Evolutionary conservation across 805 yeast species (phyloP).

Genomic region (Spathaspora arborariae): DNA sequence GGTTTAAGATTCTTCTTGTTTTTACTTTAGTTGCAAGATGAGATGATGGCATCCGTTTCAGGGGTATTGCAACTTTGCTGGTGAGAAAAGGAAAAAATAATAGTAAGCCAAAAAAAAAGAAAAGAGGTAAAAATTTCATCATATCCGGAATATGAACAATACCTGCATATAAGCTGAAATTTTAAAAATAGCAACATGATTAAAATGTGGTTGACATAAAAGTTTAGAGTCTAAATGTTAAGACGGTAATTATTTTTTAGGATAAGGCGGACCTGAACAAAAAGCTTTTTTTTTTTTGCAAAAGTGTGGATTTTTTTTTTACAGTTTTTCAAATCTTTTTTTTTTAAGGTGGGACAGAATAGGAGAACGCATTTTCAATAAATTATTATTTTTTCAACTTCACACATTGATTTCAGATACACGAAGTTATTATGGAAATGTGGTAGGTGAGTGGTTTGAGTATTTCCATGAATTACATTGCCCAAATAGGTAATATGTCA

Average conservation of each 20-base stretch:
- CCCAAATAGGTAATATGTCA: neutral
- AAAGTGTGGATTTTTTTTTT: too few species aligned
- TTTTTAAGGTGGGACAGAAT: neutral
- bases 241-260: too few species aligned
- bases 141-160: too few species aligned
- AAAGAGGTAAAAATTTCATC: neutral
- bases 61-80: neutral
- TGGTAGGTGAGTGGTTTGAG: neutral
- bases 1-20: too few species aligned
- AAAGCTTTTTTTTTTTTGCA: too few species aligned
- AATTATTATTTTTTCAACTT: neutral
- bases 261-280: neutral
- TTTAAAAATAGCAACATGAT: neutral
- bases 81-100: neutral
- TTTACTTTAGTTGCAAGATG: neutral
- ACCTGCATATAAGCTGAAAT: neutral
- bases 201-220: neutral
- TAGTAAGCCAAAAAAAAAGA: neutral
- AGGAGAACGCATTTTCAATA: neutral
- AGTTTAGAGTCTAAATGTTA: neutral
- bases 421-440: neutral
- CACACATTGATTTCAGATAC: neutral
- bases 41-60: neutral
- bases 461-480: neutral
- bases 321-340: too few species aligned